Evolutionary conservation across 2,329 filamentous ascomycete genomes (phyloP).

Genomic region (Venturiaceae sp.): DNA sequence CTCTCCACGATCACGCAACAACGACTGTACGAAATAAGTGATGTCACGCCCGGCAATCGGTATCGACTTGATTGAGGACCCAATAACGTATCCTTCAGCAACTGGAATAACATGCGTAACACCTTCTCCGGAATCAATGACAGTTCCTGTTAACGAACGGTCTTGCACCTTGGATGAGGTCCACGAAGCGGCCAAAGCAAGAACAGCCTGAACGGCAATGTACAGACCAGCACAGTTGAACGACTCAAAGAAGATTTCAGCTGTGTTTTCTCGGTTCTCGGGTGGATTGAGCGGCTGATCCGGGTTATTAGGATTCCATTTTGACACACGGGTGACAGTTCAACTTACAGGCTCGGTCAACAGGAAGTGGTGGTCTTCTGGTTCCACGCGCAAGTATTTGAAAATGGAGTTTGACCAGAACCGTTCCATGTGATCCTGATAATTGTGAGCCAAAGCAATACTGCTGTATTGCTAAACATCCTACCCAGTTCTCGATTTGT

Average conservation of each 20-base stretch:
- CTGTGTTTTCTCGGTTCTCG: constrained; percentile 97
- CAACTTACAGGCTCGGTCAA: constrained; percentile 81
- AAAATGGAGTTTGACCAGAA: constrained; percentile 99
- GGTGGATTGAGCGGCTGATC: constrained; percentile 85
- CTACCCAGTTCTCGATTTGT: constrained; percentile 97
- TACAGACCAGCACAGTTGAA: constrained; percentile 99
- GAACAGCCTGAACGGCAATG: constrained; percentile 94
- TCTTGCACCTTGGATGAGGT: constrained; percentile 97
- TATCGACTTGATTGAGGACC: constrained; percentile 97
- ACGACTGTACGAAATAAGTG: constrained; percentile 95
- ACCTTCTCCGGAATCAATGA: constrained; percentile 97
- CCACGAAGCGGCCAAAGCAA: constrained; percentile 95
- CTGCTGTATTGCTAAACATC: constrained; percentile 15
- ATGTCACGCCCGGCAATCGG: constrained; percentile 97
- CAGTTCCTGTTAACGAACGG: constrained; percentile 88
- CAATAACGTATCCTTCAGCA: constrained; percentile 97
- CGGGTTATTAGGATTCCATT: background rate
- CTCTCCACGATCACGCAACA: constrained; percentile 92
- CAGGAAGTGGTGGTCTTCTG: constrained; percentile 97
- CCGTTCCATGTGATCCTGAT: constrained; percentile 93
- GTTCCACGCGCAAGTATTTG: constrained; percentile 96
- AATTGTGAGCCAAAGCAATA: constrained; percentile 10
- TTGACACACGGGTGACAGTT: constrained; percentile 10
- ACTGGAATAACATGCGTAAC: constrained; percentile 99
- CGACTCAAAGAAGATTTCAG: constrained; percentile 99